phyloP scores from a whole-genome alignment of 2,329 filamentous ascomycete species.

The Fusarium buxicola region DNA sequence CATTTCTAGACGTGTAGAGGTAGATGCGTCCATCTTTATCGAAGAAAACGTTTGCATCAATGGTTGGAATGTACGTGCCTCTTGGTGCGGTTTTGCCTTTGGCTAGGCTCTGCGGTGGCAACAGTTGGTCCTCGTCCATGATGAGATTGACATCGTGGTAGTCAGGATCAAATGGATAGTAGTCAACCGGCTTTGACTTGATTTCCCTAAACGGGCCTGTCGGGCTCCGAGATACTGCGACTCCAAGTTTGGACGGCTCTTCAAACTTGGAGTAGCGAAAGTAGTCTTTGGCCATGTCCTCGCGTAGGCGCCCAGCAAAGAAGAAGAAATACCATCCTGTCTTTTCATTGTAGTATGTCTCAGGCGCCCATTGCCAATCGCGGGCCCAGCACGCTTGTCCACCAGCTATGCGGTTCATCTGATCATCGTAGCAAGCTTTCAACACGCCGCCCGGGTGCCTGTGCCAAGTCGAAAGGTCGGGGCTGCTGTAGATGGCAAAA shows the following conservation, averaged over 20 bases:
- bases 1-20: constrained; percentile 51
- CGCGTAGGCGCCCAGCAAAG: constrained; percentile 50
- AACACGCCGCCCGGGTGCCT: constrained; percentile 49
- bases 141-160: constrained; percentile 54
- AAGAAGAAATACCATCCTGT: constrained; percentile 55
- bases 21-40: constrained; percentile 53
- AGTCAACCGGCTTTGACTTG: constrained; percentile 48
- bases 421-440: constrained; percentile 48
- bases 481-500: constrained; percentile 52
- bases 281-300: constrained; percentile 49
- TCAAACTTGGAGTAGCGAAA: constrained; percentile 52
- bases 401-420: constrained; percentile 45
- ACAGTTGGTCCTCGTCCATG: constrained; percentile 52
- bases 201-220: constrained; percentile 51
- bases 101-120: constrained; percentile 46
- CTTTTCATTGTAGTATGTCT: constrained; percentile 51
- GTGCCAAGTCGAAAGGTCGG: constrained; percentile 52
- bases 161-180: constrained; percentile 51
- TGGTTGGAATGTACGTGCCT: constrained; percentile 53
- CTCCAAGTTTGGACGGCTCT: constrained; percentile 52
- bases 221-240: constrained; percentile 51
- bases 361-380: constrained; percentile 53
- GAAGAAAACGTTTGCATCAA: constrained; percentile 62
- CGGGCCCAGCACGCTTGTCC: constrained; percentile 53
- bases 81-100: constrained; percentile 48